Conservation (phyloP, 2,329 filamentous ascomycete genomes). For the Talaromyces marneffei region DNA sequence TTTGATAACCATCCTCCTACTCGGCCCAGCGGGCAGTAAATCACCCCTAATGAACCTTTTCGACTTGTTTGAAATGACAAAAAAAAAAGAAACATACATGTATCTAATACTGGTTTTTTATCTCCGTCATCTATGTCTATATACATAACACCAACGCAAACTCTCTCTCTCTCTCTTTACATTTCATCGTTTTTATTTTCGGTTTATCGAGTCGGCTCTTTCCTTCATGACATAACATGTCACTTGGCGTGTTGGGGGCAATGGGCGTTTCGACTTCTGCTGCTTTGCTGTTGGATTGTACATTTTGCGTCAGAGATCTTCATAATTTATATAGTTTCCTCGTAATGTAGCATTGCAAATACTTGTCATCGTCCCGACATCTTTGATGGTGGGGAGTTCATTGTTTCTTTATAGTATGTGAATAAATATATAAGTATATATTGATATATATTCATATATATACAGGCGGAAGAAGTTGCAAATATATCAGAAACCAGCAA, state of each 20-base stretch:
- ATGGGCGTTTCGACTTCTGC: not conserved
- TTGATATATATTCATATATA: too few relatives aligned
- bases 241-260: slow-evolving; percentile 1
- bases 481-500: not conserved
- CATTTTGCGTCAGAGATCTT: not conserved
- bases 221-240: slow-evolving; percentile 6
- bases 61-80: not conserved
- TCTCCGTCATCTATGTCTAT: not conserved
- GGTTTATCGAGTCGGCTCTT: not conserved
- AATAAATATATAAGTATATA: too few relatives aligned
- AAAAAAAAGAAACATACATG: not conserved
- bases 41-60: not conserved
- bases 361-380: not conserved
- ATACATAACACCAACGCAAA: not conserved
- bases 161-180: not conserved
- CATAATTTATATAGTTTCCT: not conserved
- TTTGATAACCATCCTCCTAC: slow-evolving; percentile 62
- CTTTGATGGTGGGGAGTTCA: not conserved
- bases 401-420: not conserved
- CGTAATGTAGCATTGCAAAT: slow-evolving; percentile 1
- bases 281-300: not conserved
- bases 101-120: not conserved
- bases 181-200: not conserved
- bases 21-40: slow-evolving; percentile 2
- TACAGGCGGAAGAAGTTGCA: not conserved